Conservation (phyloP, 345 rosid genomes). For the Ricinus communis region DNA sequence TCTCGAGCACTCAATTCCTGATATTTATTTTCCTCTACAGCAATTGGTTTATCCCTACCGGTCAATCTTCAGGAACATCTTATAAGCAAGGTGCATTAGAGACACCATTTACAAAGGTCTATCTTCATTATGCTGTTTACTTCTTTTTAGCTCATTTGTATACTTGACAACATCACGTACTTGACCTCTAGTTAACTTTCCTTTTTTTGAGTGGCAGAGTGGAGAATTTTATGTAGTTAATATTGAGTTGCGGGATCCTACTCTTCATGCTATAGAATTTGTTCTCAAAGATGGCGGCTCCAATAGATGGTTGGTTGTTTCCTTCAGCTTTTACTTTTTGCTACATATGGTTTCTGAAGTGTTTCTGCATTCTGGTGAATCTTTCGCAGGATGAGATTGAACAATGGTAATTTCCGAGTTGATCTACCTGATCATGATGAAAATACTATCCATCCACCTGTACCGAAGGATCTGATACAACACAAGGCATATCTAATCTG, state of each 20-base stretch:
- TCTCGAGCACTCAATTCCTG: not conserved
- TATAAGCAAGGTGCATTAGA: conserved; percentile 55
- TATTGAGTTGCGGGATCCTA: conserved; percentile 54
- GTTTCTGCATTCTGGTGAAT: conserved; percentile 5
- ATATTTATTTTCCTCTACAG: conserved; percentile 26
- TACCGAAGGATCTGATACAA: conserved; percentile 49
- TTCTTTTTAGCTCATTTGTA: conserved; percentile 6
- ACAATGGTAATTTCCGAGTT: conserved; percentile 53
- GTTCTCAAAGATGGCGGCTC: conserved; percentile 54
- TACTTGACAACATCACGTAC: not conserved
- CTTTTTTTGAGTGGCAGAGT: conserved; percentile 33
- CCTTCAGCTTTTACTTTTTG: not conserved
- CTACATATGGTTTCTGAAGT: conserved; percentile 9
- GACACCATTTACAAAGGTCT: conserved; percentile 52
- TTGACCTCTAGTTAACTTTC: not conserved
- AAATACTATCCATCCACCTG: conserved; percentile 22
- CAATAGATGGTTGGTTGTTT: conserved; percentile 48
- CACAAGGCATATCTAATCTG: conserved; percentile 51
- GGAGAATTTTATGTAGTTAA: conserved; percentile 44
- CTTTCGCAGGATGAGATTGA: conserved; percentile 47
- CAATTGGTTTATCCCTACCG: conserved; percentile 54
- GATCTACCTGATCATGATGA: conserved; percentile 53
- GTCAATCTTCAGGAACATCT: conserved; percentile 32
- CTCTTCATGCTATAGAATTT: conserved; percentile 53
- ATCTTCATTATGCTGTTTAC: not conserved